A percentile compares a stretch with the other conserved stretches of the same genome.
phyloP scores from a whole-genome alignment of 257 asterid species.

The Solanum tarapatanum region DNA sequence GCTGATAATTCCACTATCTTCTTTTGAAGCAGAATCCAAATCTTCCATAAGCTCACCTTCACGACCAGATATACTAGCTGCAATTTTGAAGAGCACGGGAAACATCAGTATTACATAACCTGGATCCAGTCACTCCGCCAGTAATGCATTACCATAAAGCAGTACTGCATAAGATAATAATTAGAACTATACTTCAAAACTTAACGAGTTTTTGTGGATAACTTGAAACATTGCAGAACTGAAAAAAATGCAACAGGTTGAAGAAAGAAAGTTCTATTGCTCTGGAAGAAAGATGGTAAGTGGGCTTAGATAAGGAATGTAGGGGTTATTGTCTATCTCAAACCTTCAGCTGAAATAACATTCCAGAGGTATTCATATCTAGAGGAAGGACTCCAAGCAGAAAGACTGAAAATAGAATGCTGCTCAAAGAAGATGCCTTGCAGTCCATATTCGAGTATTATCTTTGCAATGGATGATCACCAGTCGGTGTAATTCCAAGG shows the following conservation, averaged over 20 bases:
- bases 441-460: background rate
- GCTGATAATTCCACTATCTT: constrained; percentile 31
- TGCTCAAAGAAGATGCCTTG: background rate
- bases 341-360: background rate
- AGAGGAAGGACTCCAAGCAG: background rate
- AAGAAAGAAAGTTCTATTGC: background rate
- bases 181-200: background rate
- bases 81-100: background rate
- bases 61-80: constrained; percentile 59
- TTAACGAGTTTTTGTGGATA: background rate
- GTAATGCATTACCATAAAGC: background rate
- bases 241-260: background rate
- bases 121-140: background rate
- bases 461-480: background rate
- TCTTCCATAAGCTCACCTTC: constrained; percentile 49
- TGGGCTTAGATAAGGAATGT: background rate
- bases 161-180: background rate
- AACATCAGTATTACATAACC: background rate
- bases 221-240: background rate
- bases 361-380: background rate
- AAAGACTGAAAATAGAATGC: background rate
- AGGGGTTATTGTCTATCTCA: background rate
- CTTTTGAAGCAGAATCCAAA: constrained; percentile 37
- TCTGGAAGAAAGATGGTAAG: background rate
- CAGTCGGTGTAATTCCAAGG: background rate